A percentile compares a stretch with the other conserved stretches of the same genome.
phyloP scores from a whole-genome alignment of 1,284 basidiomycete species.

The Austropuccinia psidii region DNA sequence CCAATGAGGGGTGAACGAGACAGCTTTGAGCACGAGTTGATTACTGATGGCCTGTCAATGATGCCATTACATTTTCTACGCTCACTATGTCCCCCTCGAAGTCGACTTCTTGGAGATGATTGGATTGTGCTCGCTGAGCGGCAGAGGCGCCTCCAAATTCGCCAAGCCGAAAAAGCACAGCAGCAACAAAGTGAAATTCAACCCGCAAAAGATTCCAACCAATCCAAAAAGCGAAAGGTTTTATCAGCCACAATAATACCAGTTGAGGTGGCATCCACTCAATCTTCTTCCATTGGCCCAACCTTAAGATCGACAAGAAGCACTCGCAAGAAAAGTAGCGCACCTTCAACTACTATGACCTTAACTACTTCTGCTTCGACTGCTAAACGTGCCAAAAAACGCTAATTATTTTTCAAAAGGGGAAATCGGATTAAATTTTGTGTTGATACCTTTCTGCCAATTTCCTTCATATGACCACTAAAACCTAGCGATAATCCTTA shows the following conservation, averaged over 20 bases:
- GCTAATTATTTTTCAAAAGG: no score
- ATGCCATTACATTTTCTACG: constrained; percentile 35
- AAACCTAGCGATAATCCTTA: no score
- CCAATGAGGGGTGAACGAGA: constrained; percentile 15
- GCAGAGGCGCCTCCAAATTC: not conserved
- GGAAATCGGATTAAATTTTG: no score
- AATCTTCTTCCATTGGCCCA: constrained; percentile 9
- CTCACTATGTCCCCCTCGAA: constrained; percentile 31
- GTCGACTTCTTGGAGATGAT: constrained; percentile 5
- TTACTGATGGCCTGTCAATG: constrained; percentile 27
- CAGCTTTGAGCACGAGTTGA: constrained; percentile 36
- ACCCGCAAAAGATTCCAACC: not conserved
- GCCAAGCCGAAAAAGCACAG: not conserved
- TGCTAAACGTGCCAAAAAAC: constrained; percentile 14
- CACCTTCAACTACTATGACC: not conserved
- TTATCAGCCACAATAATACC: not conserved
- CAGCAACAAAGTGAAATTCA: not conserved
- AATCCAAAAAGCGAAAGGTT: constrained; percentile 24
- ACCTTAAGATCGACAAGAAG: constrained; percentile 30
- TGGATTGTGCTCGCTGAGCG: not conserved
- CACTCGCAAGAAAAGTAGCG: constrained; percentile 23
- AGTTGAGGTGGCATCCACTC: not conserved
- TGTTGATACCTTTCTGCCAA: no score
- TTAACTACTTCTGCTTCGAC: not conserved
- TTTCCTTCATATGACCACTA: no score